Percentiles rank a stretch among this genome's conserved stretches.
Evolutionary conservation across 1,284 basidiomycete genomes (phyloP).

Genomic region (Trametes polyzona): DNA sequence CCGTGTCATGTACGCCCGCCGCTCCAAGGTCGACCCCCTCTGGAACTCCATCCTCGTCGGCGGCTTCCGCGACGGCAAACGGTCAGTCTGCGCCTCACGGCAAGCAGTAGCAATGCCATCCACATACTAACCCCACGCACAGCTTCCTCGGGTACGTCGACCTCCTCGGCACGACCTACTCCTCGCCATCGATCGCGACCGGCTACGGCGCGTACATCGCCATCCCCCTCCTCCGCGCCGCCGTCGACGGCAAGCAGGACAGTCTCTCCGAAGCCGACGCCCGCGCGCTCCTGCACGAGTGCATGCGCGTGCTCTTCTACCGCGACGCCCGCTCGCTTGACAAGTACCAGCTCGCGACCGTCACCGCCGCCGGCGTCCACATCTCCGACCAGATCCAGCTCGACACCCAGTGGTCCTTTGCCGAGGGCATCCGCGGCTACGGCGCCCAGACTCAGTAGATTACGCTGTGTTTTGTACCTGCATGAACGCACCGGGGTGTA

Average conservation of each 20-base stretch:
- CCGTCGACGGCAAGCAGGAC: constrained; percentile 84
- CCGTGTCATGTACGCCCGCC: constrained; percentile 89
- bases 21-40: constrained; percentile 90
- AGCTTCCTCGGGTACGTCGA: constrained; percentile 96
- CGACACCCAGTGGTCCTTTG: constrained; percentile 90
- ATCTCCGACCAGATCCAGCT: constrained; percentile 84
- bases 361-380: constrained; percentile 77
- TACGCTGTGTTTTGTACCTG: neutral
- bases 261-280: constrained; percentile 83
- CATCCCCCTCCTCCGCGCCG: constrained; percentile 89
- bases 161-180: constrained; percentile 95
- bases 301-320: constrained; percentile 96
- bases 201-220: constrained; percentile 97
- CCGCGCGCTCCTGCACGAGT: constrained; percentile 78
- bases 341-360: constrained; percentile 97
- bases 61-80: constrained; percentile 83
- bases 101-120: too few relatives aligned
- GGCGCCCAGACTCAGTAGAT: constrained; percentile 71
- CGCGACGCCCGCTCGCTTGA: constrained; percentile 95
- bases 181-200: constrained; percentile 93
- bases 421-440: constrained; percentile 90
- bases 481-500: too few relatives aligned
- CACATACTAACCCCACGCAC: neutral
- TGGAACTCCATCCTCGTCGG: constrained; percentile 97
- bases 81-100: constrained; percentile 49